A percentile compares a stretch with the other conserved stretches of the same genome.
phyloP scores from a whole-genome alignment of 306 rosid genomes.

The Comarum palustre region DNA sequence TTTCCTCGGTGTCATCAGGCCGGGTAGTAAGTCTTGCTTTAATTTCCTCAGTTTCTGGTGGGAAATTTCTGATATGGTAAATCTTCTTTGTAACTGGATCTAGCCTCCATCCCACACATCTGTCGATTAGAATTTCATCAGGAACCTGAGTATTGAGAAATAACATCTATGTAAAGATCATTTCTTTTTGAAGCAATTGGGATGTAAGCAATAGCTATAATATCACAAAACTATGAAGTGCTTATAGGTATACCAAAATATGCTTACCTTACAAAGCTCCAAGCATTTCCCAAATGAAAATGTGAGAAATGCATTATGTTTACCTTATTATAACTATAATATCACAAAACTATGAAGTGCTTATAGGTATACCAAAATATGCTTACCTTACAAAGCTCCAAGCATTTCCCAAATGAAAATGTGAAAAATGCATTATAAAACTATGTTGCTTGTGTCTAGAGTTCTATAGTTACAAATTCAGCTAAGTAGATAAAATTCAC shows the following conservation, averaged over 20 bases:
- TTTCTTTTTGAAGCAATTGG: not conserved
- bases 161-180: conserved; percentile 21
- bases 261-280: not conserved
- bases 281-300: not conserved
- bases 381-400: too few relatives aligned
- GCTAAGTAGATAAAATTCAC: conserved; percentile 32
- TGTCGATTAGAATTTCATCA: conserved; percentile 97
- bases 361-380: too few relatives aligned
- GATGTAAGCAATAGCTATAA: not conserved
- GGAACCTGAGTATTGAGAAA: conserved; percentile 86
- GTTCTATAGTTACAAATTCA: not conserved
- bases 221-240: not conserved
- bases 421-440: not conserved
- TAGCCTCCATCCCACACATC: conserved; percentile 90
- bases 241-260: not conserved
- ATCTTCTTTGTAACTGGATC: conserved; percentile 85
- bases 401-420: too few relatives aligned
- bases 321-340: too few relatives aligned
- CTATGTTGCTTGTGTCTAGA: not conserved
- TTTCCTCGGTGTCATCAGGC: conserved; percentile 83
- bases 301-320: too few relatives aligned
- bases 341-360: too few relatives aligned
- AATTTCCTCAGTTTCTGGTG: conserved; percentile 71
- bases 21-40: conserved; percentile 68
- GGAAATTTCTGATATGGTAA: conserved; percentile 68